phyloP scores from a whole-genome alignment of 768 basidiomycete genomes.

The Auricularia heimuer region DNA sequence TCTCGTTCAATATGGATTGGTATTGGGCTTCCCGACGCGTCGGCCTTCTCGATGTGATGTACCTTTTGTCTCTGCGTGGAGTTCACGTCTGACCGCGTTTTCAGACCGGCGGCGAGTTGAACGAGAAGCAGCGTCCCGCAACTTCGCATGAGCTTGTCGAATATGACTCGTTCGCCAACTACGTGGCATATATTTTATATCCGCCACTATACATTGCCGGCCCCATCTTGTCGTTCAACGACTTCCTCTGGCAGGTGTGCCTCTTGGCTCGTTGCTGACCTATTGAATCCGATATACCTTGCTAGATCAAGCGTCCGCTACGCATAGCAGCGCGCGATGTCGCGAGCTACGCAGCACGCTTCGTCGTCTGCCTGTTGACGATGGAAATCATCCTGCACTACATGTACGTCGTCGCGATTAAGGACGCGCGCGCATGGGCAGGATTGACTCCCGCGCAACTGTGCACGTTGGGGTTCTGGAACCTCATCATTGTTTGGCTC shows the following conservation, averaged over 20 bases:
- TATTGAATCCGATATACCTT: not conserved
- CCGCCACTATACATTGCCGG: slow-evolving; percentile 93
- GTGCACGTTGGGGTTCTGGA: slow-evolving; percentile 95
- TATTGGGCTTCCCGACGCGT: slow-evolving; percentile 58
- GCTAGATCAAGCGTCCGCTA: slow-evolving; percentile 53
- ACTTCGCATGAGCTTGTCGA: slow-evolving; percentile 43
- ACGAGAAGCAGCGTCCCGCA: slow-evolving; percentile 52
- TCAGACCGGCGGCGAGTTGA: slow-evolving; percentile 25
- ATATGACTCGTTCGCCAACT: slow-evolving; percentile 58
- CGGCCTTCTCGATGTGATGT: slow-evolving; percentile 34
- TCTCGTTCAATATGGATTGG: slow-evolving; percentile 91
- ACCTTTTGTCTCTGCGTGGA: not conserved
- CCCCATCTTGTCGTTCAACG: slow-evolving; percentile 92
- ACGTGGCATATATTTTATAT: slow-evolving; percentile 80
- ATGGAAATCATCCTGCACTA: slow-evolving; percentile 91
- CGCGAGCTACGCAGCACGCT: slow-evolving; percentile 55
- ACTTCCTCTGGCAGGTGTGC: slow-evolving; percentile 86
- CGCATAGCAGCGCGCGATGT: slow-evolving; percentile 31
- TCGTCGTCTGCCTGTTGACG: slow-evolving; percentile 57
- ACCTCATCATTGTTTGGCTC: slow-evolving; percentile 89
- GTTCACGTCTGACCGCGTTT: slow-evolving; percentile 1
- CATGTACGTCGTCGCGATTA: slow-evolving; percentile 97
- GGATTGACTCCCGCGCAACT: slow-evolving; percentile 72
- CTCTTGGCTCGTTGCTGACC: not conserved
- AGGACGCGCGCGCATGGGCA: slow-evolving; percentile 74